Conservation (phyloP, 83 land plant species). For the Diphasiastrum complanatum region DNA sequence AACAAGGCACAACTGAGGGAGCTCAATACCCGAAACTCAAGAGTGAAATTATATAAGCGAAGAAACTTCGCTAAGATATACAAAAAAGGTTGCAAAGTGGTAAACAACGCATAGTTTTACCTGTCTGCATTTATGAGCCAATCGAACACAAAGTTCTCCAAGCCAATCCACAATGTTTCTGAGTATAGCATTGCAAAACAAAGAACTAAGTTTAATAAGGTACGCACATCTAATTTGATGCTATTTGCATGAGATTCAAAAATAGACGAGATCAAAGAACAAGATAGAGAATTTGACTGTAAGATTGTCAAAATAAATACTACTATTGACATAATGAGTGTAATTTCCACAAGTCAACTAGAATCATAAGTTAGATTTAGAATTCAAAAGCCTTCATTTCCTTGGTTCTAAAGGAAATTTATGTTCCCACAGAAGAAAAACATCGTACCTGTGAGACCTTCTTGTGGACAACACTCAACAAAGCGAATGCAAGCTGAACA, state of each 20-base stretch:
- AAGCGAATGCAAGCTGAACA: slow-evolving; percentile 97
- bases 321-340: too few relatives aligned
- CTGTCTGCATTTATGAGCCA: slow-evolving; percentile 99
- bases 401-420: too few relatives aligned
- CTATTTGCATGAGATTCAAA: neutral
- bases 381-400: too few relatives aligned
- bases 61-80: too few relatives aligned
- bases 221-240: too few relatives aligned
- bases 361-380: too few relatives aligned
- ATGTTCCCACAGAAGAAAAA: neutral
- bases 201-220: neutral
- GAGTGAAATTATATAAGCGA: too few relatives aligned
- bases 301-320: neutral
- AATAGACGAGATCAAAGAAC: neutral
- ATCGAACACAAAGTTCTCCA: slow-evolving; percentile 94
- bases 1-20: too few relatives aligned
- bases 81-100: too few relatives aligned
- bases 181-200: slow-evolving; percentile 16
- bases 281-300: neutral
- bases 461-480: slow-evolving; percentile 97
- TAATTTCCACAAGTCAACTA: too few relatives aligned
- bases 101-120: slow-evolving; percentile 24
- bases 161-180: slow-evolving; percentile 90
- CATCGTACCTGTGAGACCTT: slow-evolving; percentile 81
- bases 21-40: too few relatives aligned